Base-by-base conservation (phyloP, 768 basidiomycete genomes). In the Hirschioporus abietinus region DNA sequence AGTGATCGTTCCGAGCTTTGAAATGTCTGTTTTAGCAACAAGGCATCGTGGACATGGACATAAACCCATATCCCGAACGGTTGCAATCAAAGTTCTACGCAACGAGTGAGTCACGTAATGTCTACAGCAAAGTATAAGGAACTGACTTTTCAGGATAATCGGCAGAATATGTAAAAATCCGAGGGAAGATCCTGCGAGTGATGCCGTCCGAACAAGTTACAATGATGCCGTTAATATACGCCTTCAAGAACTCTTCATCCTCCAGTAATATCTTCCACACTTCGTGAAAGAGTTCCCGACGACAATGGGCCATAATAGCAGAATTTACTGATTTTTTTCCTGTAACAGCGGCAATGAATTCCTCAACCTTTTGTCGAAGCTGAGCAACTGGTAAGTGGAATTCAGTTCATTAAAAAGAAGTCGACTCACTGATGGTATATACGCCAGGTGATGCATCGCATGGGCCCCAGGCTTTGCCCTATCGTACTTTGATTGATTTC, bases 131-230 rank as follows among this genome's bases (percentile, higher is more conserved):
- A 60, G 34, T n/a, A 23, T 9, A 62, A n/a, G 1, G 52, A 12
- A 65, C 52, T 18, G 52, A 74, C 73, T 74, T 73, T 64, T 73
- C 73, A 1, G 72, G 70, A 42, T 74, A 74, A 60, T 74, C 74
- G 17, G 72, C 69, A 0, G 65, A 67, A 23, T 74, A 72, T 0
- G 62, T 66, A 35, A 70, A 73, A 10, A 2, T 74, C 25, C 64
- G 64, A 4, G 68, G 69, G 18, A 65, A 74, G 0, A 69, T 25
- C 1, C 66, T 63, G 0, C 69, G 59, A 20, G 2, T 26, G 17
- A 73, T 35, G 0, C 67, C 67, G 64, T 74, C 72, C 34, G 1
- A 2, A 57, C 60, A 72, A 7, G 35, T 17, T 6, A 52, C 12
- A 24, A 71, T 58, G 1, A 74, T 35, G 0, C 74, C 74, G 62